A percentile compares a stretch with the other conserved stretches of the same genome.
These are phyloP conservation scores for Pseudogymnoascus sp. DNA, from an alignment of 2,329 filamentous ascomycete genomes.

Conservation along the genomic window DNA sequence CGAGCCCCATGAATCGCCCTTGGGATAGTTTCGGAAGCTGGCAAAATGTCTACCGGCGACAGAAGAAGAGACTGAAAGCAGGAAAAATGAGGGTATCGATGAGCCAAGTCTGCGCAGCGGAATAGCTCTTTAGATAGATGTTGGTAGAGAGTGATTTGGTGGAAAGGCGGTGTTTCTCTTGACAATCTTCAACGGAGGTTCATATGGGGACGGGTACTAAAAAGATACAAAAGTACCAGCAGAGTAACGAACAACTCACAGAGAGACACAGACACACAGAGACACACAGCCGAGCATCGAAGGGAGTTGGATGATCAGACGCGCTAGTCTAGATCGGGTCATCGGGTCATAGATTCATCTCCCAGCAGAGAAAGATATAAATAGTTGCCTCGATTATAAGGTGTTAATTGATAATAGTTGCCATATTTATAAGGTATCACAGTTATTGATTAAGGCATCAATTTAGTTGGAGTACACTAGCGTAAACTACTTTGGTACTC, in stretches of 20 bases:
- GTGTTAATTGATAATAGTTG: not conserved
- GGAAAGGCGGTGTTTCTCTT: not conserved
- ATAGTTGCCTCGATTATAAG: not conserved
- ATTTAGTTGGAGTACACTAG: not conserved
- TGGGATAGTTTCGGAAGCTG: not conserved
- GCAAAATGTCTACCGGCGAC: not conserved
- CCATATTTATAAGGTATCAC: not conserved
- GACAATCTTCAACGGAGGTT: not conserved
- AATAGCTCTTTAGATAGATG: not conserved
- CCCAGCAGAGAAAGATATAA: not conserved
- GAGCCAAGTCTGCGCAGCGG: not conserved
- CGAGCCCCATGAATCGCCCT: not conserved
- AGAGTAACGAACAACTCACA: not conserved
- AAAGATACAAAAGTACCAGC: not conserved
- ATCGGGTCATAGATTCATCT: not conserved
- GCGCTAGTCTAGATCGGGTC: not conserved
- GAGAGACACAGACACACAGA: not conserved
- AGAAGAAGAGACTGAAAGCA: not conserved
- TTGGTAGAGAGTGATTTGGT: not conserved
- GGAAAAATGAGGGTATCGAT: not conserved
- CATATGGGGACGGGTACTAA: not conserved
- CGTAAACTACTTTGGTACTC: not conserved
- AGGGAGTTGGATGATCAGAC: not conserved
- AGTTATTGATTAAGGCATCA: not conserved
- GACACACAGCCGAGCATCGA: not conserved